phyloP scores from a whole-genome alignment of 768 basidiomycete genomes.

The Brasilioporus rufonigricans region DNA sequence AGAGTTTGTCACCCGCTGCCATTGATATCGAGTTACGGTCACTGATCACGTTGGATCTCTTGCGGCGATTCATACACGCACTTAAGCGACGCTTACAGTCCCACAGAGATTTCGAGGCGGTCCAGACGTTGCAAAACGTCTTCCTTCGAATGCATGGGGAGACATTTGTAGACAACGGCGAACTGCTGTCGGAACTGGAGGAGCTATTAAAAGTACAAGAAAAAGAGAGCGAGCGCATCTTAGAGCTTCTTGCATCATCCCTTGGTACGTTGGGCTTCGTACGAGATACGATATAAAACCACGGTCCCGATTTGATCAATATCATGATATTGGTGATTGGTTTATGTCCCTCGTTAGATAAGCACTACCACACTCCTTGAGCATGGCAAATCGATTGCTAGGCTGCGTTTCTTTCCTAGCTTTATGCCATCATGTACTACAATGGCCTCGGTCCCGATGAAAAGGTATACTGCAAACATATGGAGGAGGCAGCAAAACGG shows the following conservation, averaged over 20 bases:
- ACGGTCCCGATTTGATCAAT: not conserved
- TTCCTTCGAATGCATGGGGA: conserved; percentile 87
- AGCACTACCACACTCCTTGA: conserved; percentile 2
- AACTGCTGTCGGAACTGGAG: conserved; percentile 57
- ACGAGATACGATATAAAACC: conserved; percentile 52
- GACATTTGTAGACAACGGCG: conserved; percentile 65
- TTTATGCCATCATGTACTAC: conserved; percentile 17
- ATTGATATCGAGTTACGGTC: conserved; percentile 89
- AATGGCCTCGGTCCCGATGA: conserved; percentile 26
- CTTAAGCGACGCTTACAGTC: conserved; percentile 70
- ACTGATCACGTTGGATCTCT: conserved; percentile 59
- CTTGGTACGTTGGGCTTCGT: conserved; percentile 77
- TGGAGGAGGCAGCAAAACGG: conserved; percentile 28
- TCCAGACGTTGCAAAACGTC: conserved; percentile 82
- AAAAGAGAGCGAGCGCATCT: conserved; percentile 73
- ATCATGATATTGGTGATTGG: not conserved
- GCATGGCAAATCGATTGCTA: not conserved
- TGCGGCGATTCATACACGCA: conserved; percentile 70
- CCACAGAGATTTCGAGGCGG: conserved; percentile 91
- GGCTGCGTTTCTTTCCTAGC: not conserved
- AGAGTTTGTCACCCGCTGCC: conserved; percentile 85
- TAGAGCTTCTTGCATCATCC: conserved; percentile 71
- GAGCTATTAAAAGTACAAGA: conserved; percentile 62
- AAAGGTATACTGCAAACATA: conserved; percentile 40
- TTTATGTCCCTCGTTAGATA: conserved; percentile 20